Base-by-base conservation (phyloP, 2,329 filamentous ascomycete genomes). In the Pseudophaeomoniella oleicola region DNA sequence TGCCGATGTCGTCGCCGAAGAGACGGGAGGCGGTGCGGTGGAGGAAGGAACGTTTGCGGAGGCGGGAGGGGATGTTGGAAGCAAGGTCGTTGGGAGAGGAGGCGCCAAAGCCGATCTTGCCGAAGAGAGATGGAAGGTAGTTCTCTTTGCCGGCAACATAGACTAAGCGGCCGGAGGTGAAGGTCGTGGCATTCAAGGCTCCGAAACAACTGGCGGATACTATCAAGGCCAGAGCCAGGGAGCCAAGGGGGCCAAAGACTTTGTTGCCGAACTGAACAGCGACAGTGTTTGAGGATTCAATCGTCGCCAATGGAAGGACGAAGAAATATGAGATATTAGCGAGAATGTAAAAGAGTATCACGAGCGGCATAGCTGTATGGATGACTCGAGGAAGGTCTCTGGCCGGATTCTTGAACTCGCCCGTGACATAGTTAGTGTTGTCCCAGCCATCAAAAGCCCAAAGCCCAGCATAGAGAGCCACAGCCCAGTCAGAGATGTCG, bases 391-490 rank as follows among this genome's bases (percentile, higher is more conserved):
- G 90, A 6, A 98, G 75, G 55, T 98, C 90, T 44, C 86, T 78
- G 34, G 73, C 72, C 1, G 90, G 85, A 52, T 94, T 87, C 50
- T 86, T 81, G 64, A 98, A 96, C 59, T 98, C 90, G 49, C 87
- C 90, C 1, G 92, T 86, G 4, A 98, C 90, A 52, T 94, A 98
- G 60, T 94, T 98, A 43, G 88, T 93, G 57, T 98, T 98, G 55
- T 98, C 90, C 90, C 90, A 98, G 18, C 90, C 90, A 54, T 98
- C 90, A 59, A 90, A 98, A 1, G 90, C 90, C 90, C 90, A 98
- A 4, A 98, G 69, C 5, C 90, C 90, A 12, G 86, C 88, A 55
- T 98, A 98, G 33, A 98, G 62, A 0, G 90, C 90, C 33, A 98
- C 81, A 3, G 90, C 90, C 82, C 87, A 96, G 46, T 78, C 78